Conservation (phyloP, 495 filamentous ascomycete genomes). For the Penicillium paradoxum region DNA sequence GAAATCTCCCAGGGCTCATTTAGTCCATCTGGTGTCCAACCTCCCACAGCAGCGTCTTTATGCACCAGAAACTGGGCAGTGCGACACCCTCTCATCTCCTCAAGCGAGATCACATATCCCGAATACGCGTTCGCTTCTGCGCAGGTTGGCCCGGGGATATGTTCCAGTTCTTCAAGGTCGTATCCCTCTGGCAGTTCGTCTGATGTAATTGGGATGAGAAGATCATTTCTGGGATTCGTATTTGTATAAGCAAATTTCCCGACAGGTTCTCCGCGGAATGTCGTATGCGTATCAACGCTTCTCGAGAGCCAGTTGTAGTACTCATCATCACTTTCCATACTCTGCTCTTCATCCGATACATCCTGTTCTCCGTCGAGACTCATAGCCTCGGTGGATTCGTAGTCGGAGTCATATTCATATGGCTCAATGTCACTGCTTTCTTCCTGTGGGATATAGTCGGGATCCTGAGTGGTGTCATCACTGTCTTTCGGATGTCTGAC, state of each 20-base stretch:
- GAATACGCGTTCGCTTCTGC: slow-evolving; percentile 9
- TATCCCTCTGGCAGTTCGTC: too few relatives aligned
- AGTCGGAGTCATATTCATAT: slow-evolving; percentile 15
- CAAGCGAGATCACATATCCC: slow-evolving; percentile 16
- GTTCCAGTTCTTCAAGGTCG: too few relatives aligned
- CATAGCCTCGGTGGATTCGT: slow-evolving; percentile 1
- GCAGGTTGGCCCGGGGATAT: too few relatives aligned
- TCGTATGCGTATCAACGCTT: neutral
- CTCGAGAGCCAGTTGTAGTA: slow-evolving; percentile 6
- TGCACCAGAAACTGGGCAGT: slow-evolving; percentile 23
- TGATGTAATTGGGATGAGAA: too few relatives aligned
- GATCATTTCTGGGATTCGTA: neutral
- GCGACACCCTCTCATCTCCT: slow-evolving; percentile 29
- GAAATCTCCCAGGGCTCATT: slow-evolving; percentile 21
- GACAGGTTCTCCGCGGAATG: neutral
- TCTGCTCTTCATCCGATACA: neutral
- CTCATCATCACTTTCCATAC: neutral
- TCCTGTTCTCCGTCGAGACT: neutral
- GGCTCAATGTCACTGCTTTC: neutral
- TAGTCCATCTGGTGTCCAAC: slow-evolving; percentile 15
- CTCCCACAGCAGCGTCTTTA: slow-evolving; percentile 3
- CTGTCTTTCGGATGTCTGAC: neutral
- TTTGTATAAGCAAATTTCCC: slow-evolving; percentile 17
- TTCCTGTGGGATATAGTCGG: neutral
- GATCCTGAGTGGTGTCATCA: slow-evolving; percentile 2